These are phyloP conservation scores for Phaeosphaeriaceae sp. DNA, from an alignment of 2,329 filamentous ascomycete species.

Conservation along the genomic window DNA sequence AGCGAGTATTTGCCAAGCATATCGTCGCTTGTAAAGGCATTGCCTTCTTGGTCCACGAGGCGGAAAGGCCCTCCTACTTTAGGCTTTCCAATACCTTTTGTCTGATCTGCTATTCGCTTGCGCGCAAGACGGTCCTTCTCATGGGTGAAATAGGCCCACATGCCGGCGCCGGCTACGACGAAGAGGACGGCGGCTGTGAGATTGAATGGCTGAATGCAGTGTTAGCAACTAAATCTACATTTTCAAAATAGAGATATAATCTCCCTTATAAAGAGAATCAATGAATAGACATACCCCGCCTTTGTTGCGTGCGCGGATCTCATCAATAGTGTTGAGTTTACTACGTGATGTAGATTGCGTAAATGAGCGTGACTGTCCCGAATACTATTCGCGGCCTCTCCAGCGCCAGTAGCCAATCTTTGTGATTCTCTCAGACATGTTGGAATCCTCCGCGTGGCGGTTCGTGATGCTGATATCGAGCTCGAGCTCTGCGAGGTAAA, in stretches of 20 bases:
- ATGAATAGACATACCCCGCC: constrained; percentile 35
- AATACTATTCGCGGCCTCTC: constrained; percentile 5
- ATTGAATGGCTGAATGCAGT: constrained; percentile 77
- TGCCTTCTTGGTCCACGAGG: constrained; percentile 81
- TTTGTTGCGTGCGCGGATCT: constrained; percentile 44
- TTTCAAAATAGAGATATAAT: too few species aligned
- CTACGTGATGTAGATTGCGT: constrained; percentile 35
- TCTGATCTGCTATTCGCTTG: constrained; percentile 85
- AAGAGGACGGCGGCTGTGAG: constrained; percentile 90
- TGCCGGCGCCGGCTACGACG: constrained; percentile 73
- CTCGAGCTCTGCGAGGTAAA: constrained; percentile 29
- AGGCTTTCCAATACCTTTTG: constrained; percentile 89
- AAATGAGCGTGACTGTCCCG: constrained; percentile 30
- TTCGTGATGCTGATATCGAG: constrained; percentile 15
- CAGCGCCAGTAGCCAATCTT: constrained; percentile 1
- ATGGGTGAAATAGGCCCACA: constrained; percentile 89
- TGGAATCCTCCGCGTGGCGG: constrained; percentile 8
- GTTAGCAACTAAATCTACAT: constrained; percentile 13
- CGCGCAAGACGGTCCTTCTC: constrained; percentile 93
- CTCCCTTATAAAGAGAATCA: too few species aligned
- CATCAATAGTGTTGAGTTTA: constrained; percentile 46
- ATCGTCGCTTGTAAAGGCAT: constrained; percentile 76
- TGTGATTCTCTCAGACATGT: constrained; percentile 21
- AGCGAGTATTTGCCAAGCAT: constrained; percentile 86
- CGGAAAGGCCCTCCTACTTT: constrained; percentile 91